A percentile compares a stretch with the other conserved stretches of the same genome.
Evolutionary conservation across 2,329 filamentous ascomycete genomes (phyloP).

Genomic region (Sporothrix schenckii): DNA sequence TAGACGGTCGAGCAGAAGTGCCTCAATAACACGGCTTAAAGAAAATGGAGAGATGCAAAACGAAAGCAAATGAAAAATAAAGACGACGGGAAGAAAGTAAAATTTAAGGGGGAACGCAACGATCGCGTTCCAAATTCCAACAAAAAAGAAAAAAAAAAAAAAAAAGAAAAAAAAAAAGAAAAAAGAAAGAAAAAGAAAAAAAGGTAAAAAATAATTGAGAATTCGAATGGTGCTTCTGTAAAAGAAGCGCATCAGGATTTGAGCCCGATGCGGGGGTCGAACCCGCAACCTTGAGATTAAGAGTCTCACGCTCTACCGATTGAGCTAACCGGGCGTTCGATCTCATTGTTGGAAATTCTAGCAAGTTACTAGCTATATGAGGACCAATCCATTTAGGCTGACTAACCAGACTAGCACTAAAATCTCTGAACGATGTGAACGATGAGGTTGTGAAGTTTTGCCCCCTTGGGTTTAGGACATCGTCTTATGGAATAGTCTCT

Average conservation of each 20-base stretch:
- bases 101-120: no score
- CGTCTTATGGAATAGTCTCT: no score
- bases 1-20: background rate
- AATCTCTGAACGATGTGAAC: background rate
- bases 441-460: background rate
- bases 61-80: background rate
- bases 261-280: conserved; percentile 55
- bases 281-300: conserved; percentile 50
- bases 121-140: background rate
- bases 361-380: background rate
- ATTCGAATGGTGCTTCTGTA: conserved; percentile 31
- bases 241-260: conserved; percentile 46
- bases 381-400: background rate
- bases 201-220: conserved; percentile 23
- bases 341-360: conserved; percentile 32
- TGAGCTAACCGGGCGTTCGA: conserved; percentile 62
- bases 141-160: no score
- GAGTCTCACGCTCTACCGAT: conserved; percentile 76
- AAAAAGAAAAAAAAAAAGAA: background rate
- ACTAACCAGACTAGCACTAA: background rate
- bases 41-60: no score
- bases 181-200: background rate
- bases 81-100: background rate
- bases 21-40: background rate
- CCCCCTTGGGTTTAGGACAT: no score